Evolutionary conservation across 805 yeast genomes (phyloP), one percentile per base, ranked within the genome.

Genomic region (Dipodascus albidus): DNA sequence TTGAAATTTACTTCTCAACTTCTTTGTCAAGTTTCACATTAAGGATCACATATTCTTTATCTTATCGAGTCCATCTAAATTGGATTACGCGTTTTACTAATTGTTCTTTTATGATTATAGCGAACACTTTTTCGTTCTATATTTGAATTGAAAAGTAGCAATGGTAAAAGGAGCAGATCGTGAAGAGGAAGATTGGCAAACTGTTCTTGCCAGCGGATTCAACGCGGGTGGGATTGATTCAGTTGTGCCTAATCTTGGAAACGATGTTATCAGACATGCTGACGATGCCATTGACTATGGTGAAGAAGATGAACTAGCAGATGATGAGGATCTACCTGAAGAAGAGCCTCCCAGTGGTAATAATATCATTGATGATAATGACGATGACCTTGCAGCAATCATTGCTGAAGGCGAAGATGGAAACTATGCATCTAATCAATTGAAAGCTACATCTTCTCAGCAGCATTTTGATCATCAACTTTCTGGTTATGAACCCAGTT

Each of bases 281-380:
- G 96, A 80, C 3, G 91, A 90, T 66, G 99, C 99, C 8, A 73
- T 89, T 31, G 98, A 91, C 67, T 91, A 86, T 65, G 96, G 87
- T 63, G 96, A 87, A 65, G 95, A 87, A 62, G 97, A 90, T 59
- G 97, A 90, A 67, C 72, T 90, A 50, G 97, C 97, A 0, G 97
- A 90, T 22, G 96, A 90, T 49, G 95, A 87, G 53, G 74, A 69
- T 23, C 58, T 52, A 3, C 65, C 58, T 22, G 74, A 63, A n/a
- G 70, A 64, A 20, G 53, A 49, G 14, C 53, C 49, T 3, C 56
- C n/a, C 22, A 62, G 56, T 20, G 60, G 48, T 11, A 61, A 55
- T 17, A 59, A 50, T 2, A 62, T 50, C 2, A 61, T 38, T 27
- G 63, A 51, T 2, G 75, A 72, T 6, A 73, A 73, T 35, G 72